Evolutionary conservation across 257 asterid species (phyloP).

Genomic region (Fraxinus anomala): DNA sequence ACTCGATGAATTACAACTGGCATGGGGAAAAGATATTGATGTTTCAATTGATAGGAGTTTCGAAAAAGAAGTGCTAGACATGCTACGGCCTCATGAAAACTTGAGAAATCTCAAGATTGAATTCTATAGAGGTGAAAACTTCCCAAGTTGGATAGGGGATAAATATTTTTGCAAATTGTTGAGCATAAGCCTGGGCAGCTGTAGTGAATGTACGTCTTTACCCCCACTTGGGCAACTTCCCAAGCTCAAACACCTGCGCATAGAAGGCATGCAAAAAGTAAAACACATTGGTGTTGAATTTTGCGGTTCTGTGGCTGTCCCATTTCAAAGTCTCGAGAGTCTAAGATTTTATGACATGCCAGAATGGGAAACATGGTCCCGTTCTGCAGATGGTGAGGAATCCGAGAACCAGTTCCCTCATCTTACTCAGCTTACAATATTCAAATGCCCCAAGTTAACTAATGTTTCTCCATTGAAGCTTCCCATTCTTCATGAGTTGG

Average conservation of each 20-base stretch:
- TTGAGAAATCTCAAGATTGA: constrained; percentile 53
- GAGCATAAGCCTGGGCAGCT: constrained; percentile 41
- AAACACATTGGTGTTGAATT: constrained; percentile 53
- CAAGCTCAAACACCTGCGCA: constrained; percentile 52
- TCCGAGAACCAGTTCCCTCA: constrained; percentile 40
- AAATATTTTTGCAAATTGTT: constrained; percentile 43
- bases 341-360: constrained; percentile 63
- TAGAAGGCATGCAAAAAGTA: constrained; percentile 54
- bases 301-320: constrained; percentile 39
- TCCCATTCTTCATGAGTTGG: constrained; percentile 50
- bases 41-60: constrained; percentile 28
- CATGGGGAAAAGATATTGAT: constrained; percentile 49
- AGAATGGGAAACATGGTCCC: constrained; percentile 62
- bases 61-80: constrained; percentile 51
- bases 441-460: constrained; percentile 53
- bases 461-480: constrained; percentile 47
- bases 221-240: constrained; percentile 67
- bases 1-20: constrained; percentile 54
- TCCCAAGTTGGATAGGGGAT: constrained; percentile 68
- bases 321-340: constrained; percentile 60
- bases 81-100: constrained; percentile 52
- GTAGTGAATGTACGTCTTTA: constrained; percentile 48
- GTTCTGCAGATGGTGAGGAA: constrained; percentile 27
- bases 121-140: constrained; percentile 44
- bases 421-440: constrained; percentile 56